These are phyloP conservation scores for Rubia balearica DNA, from an alignment of 305 asterid species.

Conservation along the genomic window DNA sequence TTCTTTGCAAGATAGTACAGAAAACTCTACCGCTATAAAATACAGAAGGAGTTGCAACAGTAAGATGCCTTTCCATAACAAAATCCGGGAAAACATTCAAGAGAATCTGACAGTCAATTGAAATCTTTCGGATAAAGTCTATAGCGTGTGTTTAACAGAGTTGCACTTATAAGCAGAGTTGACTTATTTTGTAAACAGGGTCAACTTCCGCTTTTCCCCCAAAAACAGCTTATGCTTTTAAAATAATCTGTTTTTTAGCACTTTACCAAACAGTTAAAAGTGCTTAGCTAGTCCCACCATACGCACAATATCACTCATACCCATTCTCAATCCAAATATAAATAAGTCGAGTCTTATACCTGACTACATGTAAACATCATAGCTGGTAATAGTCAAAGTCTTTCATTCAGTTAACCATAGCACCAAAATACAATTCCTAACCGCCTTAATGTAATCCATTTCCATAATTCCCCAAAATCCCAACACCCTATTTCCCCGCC, in stretches of 20 bases:
- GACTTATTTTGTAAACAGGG: too few species aligned
- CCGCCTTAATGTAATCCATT: conserved; percentile 4
- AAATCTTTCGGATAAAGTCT: background rate
- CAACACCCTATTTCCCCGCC: background rate
- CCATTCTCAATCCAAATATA: background rate
- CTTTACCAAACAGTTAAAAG: too few species aligned
- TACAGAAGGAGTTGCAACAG: background rate
- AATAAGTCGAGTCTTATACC: background rate
- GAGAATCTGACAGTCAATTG: background rate
- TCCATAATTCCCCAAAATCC: background rate
- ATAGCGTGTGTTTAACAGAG: too few species aligned
- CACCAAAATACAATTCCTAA: background rate
- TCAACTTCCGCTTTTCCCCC: too few species aligned
- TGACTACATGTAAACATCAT: background rate
- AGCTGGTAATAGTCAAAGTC: background rate
- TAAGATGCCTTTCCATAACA: background rate
- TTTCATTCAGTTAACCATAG: background rate
- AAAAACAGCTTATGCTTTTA: background rate
- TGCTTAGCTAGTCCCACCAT: too few species aligned
- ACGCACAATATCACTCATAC: background rate
- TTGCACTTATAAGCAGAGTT: too few species aligned
- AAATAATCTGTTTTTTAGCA: too few species aligned
- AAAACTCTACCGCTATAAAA: background rate
- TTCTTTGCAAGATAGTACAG: background rate
- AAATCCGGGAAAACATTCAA: background rate